Percentiles rank a stretch among this genome's conserved stretches.
phyloP scores from a whole-genome alignment of 164 flowering plant species.

The Macadamia tetraphylla region DNA sequence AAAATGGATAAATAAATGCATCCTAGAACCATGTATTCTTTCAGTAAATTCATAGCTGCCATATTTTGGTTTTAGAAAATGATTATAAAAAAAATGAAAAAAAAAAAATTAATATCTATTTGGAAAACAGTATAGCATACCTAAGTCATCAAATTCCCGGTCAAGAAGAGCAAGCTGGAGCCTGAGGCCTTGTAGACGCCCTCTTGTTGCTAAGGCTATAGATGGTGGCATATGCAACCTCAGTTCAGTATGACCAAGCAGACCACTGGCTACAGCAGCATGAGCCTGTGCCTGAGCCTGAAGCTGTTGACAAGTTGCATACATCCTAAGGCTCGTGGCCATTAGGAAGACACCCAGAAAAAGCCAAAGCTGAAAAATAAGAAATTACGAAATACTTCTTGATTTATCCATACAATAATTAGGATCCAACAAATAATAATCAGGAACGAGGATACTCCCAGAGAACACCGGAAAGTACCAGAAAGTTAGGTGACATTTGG shows the following conservation, averaged over 20 bases:
- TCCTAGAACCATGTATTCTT: neutral
- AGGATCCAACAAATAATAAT: neutral
- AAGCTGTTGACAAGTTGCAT: constrained; percentile 95
- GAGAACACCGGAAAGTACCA: constrained; percentile 44
- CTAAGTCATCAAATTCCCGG: constrained; percentile 96
- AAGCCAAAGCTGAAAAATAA: constrained; percentile 70
- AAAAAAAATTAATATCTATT: neutral
- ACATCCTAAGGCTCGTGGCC: constrained; percentile 92
- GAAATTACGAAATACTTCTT: neutral
- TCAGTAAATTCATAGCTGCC: neutral
- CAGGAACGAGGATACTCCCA: neutral
- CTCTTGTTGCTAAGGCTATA: constrained; percentile 86
- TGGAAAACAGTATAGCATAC: constrained; percentile 24
- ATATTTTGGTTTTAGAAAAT: neutral
- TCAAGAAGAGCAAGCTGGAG: constrained; percentile 99
- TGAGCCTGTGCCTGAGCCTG: constrained; percentile 96
- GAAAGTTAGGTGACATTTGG: constrained; percentile 88
- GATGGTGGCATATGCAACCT: constrained; percentile 89
- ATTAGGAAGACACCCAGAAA: constrained; percentile 83
- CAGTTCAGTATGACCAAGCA: constrained; percentile 85
- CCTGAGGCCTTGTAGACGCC: constrained; percentile 80
- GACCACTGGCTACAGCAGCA: constrained; percentile 76
- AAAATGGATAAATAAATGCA: neutral
- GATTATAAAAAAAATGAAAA: too few relatives aligned
- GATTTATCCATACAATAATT: neutral